Evolutionary conservation across 2,329 filamentous ascomycete genomes (phyloP).

Genomic region (Diaporthe eres): DNA sequence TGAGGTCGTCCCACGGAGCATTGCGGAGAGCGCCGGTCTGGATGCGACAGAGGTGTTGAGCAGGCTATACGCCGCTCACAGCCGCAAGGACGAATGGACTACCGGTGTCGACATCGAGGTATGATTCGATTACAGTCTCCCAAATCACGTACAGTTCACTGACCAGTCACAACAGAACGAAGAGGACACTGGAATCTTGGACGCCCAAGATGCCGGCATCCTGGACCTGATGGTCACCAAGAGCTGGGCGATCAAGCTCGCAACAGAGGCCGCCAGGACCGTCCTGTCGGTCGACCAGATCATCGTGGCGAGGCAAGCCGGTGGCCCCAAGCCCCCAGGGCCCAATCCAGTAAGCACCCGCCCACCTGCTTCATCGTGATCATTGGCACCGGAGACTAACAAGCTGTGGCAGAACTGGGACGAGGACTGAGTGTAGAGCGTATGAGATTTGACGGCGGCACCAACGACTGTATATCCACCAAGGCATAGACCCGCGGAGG

Average conservation of each 20-base stretch:
- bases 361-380: background rate
- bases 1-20: constrained; percentile 92
- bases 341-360: constrained; percentile 78
- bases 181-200: constrained; percentile 83
- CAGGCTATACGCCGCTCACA: constrained; percentile 92
- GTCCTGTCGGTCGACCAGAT: constrained; percentile 98
- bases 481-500: constrained; percentile 34
- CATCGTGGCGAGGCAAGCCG: constrained; percentile 96
- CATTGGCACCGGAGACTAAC: constrained; percentile 48
- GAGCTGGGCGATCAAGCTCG: constrained; percentile 96
- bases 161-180: constrained; percentile 69
- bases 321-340: constrained; percentile 95
- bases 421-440: constrained; percentile 63
- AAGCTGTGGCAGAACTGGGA: constrained; percentile 68
- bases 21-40: constrained; percentile 94
- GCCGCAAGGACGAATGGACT: constrained; percentile 88
- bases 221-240: constrained; percentile 93
- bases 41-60: constrained; percentile 98
- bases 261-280: constrained; percentile 93
- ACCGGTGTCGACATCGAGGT: constrained; percentile 95
- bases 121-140: constrained; percentile 45
- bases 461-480: constrained; percentile 34
- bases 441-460: constrained; percentile 16
- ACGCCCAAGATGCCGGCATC: constrained; percentile 90
- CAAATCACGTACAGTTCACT: constrained; percentile 41